phyloP scores from a whole-genome alignment of 1,139 yeast genomes.

The Diutina mesorugosa region DNA sequence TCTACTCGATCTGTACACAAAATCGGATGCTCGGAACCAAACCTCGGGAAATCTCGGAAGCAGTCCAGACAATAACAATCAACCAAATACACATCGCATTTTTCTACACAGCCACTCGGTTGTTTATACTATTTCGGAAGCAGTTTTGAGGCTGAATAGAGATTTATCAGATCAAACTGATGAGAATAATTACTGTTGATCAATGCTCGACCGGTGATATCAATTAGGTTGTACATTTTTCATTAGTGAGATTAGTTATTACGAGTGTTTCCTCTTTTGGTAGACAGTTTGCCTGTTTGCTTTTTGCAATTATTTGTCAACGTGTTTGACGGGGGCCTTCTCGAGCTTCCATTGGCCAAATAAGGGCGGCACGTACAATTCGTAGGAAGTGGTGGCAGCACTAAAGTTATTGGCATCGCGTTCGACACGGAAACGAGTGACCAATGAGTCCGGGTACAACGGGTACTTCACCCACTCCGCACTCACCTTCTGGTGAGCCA shows the following conservation, averaged over 20 bases:
- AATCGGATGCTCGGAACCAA: no score
- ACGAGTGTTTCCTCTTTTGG: not conserved
- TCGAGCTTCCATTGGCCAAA: conserved; percentile 20
- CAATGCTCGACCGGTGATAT: no score
- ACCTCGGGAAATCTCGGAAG: no score
- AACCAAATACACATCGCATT: no score
- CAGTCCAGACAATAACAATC: no score
- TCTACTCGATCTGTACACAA: no score
- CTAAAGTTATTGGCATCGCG: conserved; percentile 34
- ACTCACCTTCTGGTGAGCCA: conserved; percentile 6
- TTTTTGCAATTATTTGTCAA: not conserved
- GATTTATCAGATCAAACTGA: no score
- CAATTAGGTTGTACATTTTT: no score
- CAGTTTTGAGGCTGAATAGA: no score
- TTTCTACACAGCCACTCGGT: no score
- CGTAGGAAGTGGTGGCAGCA: conserved; percentile 54
- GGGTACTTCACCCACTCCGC: conserved; percentile 32
- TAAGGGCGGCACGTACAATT: conserved; percentile 57
- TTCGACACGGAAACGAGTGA: conserved; percentile 66
- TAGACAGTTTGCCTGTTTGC: not conserved
- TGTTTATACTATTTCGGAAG: no score
- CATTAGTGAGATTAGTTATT: not conserved
- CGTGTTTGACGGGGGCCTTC: conserved; percentile 22
- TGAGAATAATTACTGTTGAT: no score
- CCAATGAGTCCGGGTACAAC: conserved; percentile 42